Evolutionary conservation across 345 rosid genomes (phyloP), one percentile per base, ranked within the genome.

Genomic region (Citrus inodora): DNA sequence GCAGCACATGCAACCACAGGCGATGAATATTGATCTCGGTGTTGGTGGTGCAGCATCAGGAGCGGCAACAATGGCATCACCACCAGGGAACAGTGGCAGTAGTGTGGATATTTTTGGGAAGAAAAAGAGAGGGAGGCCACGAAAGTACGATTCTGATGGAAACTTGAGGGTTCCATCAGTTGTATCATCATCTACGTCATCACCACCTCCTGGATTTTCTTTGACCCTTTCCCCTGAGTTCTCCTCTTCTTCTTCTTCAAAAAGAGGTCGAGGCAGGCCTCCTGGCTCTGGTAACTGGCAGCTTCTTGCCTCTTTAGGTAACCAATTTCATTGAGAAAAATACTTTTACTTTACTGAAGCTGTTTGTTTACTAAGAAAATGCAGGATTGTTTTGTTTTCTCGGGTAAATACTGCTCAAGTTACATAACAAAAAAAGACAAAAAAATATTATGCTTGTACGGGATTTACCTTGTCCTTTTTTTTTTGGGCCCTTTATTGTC

Each of bases 251-350:
- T 66, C 67, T 71, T 75, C 82, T 64, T 59, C 87, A 2, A 90
- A 86, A 71, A 83, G 84, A 65, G 88, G 89, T 67, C 83, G 91
- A 66, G 93, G 94, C 24, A 65, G 88, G 79, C 87, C 90, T 80
- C 64, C 83, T 73, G 91, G 93, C 42, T 82, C 90, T 70, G 86
- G 90, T 27, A 90, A 86, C 76, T 87, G 85, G 91, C 92, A 85
- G 85, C 87, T 90, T 63, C 86, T 88, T 75, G 83, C 94, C 82
- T 88, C 92, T 72, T 35, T 88, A 77, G 94, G 97, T 90, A 78
- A 67, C 70, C 76, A 80, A 40, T 22, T 4, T 35, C 65, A 13
- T 46, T 46, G 51, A 46, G 51, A 13, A 46, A 46, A 11, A 46
- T 9, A 53, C 27, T 67, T 40, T 40, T 40, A 40, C 11, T 40